These are phyloP conservation scores for Leccinum fibrillosum DNA, from an alignment of 768 basidiomycete species.

Conservation along the genomic window DNA sequence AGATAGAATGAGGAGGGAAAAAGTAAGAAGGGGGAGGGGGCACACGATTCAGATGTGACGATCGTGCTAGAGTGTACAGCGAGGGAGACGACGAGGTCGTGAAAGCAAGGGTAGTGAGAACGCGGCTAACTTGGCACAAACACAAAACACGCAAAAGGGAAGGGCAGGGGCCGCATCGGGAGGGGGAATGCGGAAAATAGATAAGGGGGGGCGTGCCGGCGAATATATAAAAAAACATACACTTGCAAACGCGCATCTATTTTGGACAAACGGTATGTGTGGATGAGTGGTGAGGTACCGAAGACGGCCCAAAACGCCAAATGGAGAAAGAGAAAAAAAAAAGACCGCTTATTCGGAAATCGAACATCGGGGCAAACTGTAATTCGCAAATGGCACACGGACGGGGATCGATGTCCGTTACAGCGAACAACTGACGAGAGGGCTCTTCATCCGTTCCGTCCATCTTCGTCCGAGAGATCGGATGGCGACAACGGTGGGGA, in stretches of 20 bases:
- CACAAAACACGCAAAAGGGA: conserved; percentile 2
- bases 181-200: background rate
- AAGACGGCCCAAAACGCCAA: conserved; percentile 1
- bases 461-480: conserved; percentile 19
- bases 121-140: background rate
- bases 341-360: conserved; percentile 4
- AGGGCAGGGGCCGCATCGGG: background rate
- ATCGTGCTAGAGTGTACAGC: conserved; percentile 21
- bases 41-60: background rate
- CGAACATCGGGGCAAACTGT: conserved; percentile 17
- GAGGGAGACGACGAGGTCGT: background rate
- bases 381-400: conserved; percentile 13
- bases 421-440: background rate
- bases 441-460: conserved; percentile 8
- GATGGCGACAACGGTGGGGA: conserved; percentile 23
- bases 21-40: background rate
- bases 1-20: background rate
- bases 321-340: conserved; percentile 1
- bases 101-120: background rate
- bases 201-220: background rate
- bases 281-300: conserved; percentile 7
- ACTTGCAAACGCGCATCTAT: conserved; percentile 17
- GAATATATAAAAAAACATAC: conserved; percentile 1
- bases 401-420: conserved; percentile 13
- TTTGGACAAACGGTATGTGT: conserved; percentile 10